These are phyloP conservation scores for Nemania sp. DNA, from an alignment of 2,329 filamentous ascomycete genomes.

Conservation along the genomic window DNA sequence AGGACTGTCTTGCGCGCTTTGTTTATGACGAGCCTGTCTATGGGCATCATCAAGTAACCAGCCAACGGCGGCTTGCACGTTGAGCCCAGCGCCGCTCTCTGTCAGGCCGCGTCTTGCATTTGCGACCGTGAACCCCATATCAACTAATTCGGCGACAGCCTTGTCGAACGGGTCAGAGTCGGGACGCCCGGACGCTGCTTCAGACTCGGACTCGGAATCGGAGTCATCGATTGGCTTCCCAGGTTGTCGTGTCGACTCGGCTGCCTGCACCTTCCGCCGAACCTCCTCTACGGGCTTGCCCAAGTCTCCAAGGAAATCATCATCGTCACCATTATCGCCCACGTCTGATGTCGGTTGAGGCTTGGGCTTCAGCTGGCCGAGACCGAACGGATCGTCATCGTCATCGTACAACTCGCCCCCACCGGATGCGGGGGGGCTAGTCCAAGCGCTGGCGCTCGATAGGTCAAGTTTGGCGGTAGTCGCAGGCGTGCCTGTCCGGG, in stretches of 20 bases:
- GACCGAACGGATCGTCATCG: constrained; percentile 88
- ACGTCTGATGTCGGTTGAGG: constrained; percentile 27
- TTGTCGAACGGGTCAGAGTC: constrained; percentile 70
- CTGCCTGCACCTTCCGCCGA: constrained; percentile 50
- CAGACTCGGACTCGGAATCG: constrained; percentile 53
- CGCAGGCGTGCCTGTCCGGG: constrained; percentile 52
- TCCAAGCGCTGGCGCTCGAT: constrained; percentile 60
- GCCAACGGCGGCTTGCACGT: constrained; percentile 85
- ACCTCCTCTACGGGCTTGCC: constrained; percentile 68
- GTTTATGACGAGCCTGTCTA: constrained; percentile 75
- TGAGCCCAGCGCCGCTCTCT: constrained; percentile 76
- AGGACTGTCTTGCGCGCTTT: constrained; percentile 55
- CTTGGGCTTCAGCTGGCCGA: constrained; percentile 65
- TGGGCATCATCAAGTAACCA: constrained; percentile 93
- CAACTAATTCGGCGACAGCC: constrained; percentile 84
- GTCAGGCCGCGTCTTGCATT: constrained; percentile 80
- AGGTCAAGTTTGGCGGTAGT: constrained; percentile 54
- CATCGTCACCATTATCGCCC: constrained; percentile 67
- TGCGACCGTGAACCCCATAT: constrained; percentile 90
- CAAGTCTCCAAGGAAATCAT: constrained; percentile 69
- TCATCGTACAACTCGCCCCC: constrained; percentile 51
- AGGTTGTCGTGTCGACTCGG: constrained; percentile 52
- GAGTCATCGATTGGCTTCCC: constrained; percentile 61
- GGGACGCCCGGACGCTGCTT: constrained; percentile 26
- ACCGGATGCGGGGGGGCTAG: constrained; percentile 40